Evolutionary conservation across 2,329 filamentous ascomycete genomes (phyloP).

Genomic region (Penicillium sp.): DNA sequence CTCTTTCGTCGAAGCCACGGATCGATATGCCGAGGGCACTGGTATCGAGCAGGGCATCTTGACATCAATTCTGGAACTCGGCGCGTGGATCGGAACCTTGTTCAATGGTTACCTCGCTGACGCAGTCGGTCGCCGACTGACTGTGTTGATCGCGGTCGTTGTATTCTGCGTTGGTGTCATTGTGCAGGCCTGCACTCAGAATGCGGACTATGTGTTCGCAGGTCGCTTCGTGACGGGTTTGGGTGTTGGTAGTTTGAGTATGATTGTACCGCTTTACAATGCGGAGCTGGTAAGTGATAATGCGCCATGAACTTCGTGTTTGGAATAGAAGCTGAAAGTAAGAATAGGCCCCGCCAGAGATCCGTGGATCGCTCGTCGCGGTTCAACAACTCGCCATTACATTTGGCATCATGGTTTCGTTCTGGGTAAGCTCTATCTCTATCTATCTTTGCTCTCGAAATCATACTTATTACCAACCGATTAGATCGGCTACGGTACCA

Average conservation of each 20-base stretch:
- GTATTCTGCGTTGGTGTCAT: conserved; percentile 44
- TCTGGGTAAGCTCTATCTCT: conserved; percentile 37
- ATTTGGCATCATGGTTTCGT: conserved; percentile 50
- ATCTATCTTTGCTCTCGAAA: neutral
- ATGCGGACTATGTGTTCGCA: conserved; percentile 38
- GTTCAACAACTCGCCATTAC: conserved; percentile 50
- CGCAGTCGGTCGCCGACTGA: conserved; percentile 38
- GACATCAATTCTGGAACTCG: conserved; percentile 48
- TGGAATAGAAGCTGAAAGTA: conserved; percentile 5
- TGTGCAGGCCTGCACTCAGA: conserved; percentile 40
- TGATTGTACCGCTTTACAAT: conserved; percentile 48
- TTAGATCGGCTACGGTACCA: conserved; percentile 52
- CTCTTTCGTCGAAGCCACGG: conserved; percentile 48
- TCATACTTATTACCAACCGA: conserved; percentile 13
- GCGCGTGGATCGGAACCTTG: conserved; percentile 44
- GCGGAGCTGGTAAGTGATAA: conserved; percentile 33
- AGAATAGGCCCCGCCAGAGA: conserved; percentile 43
- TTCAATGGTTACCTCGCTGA: conserved; percentile 44
- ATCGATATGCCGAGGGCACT: conserved; percentile 31
- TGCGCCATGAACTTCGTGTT: neutral
- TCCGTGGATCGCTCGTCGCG: conserved; percentile 47
- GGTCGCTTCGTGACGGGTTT: conserved; percentile 49
- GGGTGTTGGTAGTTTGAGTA: conserved; percentile 47
- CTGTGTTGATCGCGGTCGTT: conserved; percentile 37
- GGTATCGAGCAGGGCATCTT: conserved; percentile 37